Conservation (phyloP, 2,329 filamentous ascomycete species). For the Apiospora sp. region DNA sequence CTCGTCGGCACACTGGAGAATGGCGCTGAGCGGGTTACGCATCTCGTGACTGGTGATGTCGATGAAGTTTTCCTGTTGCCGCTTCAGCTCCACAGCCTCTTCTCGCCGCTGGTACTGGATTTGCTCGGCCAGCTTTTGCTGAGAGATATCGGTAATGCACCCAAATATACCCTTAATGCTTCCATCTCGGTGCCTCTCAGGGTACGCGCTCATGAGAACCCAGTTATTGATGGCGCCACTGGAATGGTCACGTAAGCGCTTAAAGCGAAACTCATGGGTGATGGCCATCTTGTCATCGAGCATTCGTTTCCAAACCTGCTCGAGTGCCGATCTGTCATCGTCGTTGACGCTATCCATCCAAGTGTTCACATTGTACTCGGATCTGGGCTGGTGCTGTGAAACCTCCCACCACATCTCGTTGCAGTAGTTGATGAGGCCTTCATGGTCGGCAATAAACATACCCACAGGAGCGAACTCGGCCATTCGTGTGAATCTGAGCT, state of each 20-base stretch:
- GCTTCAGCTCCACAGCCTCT: conserved; percentile 82
- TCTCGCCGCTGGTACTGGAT: conserved; percentile 80
- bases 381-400: conserved; percentile 66
- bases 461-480: conserved; percentile 85
- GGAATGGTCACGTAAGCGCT: conserved; percentile 68
- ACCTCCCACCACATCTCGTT: conserved; percentile 84
- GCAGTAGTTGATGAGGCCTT: conserved; percentile 77
- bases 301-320: conserved; percentile 68
- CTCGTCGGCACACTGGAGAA: conserved; percentile 80
- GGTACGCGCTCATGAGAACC: conserved; percentile 80
- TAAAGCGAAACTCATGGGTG: conserved; percentile 79
- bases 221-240: conserved; percentile 73
- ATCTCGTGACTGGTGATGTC: conserved; percentile 80
- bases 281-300: conserved; percentile 68
- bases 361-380: conserved; percentile 63
- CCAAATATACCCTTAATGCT: conserved; percentile 78
- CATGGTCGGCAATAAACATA: conserved; percentile 81
- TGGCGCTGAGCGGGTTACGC: conserved; percentile 78
- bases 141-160: conserved; percentile 84
- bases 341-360: conserved; percentile 78
- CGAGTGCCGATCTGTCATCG: conserved; percentile 68
- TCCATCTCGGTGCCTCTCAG: conserved; percentile 71
- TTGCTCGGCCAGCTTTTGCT: conserved; percentile 85
- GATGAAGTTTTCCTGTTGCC: conserved; percentile 75
- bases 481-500: conserved; percentile 84